Conservation (phyloP, 495 filamentous ascomycete genomes). For the Platismatia glauca region DNA sequence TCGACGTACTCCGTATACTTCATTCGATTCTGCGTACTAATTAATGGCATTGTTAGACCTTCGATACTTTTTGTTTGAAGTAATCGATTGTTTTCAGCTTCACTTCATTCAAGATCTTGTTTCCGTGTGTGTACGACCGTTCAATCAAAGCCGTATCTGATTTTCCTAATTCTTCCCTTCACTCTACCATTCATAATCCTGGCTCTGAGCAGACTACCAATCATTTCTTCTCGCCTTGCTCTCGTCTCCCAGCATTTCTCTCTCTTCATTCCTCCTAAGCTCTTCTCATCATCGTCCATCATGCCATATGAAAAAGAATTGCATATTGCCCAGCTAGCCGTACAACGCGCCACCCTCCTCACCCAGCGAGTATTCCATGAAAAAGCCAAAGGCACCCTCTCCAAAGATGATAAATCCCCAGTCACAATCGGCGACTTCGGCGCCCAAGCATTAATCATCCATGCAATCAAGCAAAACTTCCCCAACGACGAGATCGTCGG, state of each 20-base stretch:
- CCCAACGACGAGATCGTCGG: constrained; percentile 85
- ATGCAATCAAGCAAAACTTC: constrained; percentile 80
- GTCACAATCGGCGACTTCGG: constrained; percentile 98
- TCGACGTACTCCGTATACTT: no score
- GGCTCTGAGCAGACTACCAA: constrained; percentile 21
- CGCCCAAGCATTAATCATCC: constrained; percentile 91
- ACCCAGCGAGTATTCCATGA: constrained; percentile 91
- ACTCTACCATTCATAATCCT: constrained; percentile 44
- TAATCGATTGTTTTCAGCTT: no score
- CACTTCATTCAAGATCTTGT: neutral
- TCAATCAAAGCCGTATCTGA: constrained; percentile 6
- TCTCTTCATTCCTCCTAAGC: constrained; percentile 8
- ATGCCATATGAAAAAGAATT: constrained; percentile 72
- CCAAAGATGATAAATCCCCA: constrained; percentile 90
- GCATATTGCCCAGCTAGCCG: constrained; percentile 77
- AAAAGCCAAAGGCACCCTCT: constrained; percentile 83
- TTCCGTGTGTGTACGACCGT: neutral
- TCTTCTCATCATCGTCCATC: constrained; percentile 23
- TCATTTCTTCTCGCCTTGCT: constrained; percentile 38
- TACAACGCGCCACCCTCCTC: constrained; percentile 78
- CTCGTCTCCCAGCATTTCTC: constrained; percentile 32
- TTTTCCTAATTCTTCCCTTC: constrained; percentile 36
- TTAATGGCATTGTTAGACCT: no score
- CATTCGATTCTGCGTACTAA: constrained; percentile 37
- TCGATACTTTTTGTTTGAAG: no score